phyloP scores from a whole-genome alignment of 106 monocot species.

The Phalaenopsis aphrodite region DNA sequence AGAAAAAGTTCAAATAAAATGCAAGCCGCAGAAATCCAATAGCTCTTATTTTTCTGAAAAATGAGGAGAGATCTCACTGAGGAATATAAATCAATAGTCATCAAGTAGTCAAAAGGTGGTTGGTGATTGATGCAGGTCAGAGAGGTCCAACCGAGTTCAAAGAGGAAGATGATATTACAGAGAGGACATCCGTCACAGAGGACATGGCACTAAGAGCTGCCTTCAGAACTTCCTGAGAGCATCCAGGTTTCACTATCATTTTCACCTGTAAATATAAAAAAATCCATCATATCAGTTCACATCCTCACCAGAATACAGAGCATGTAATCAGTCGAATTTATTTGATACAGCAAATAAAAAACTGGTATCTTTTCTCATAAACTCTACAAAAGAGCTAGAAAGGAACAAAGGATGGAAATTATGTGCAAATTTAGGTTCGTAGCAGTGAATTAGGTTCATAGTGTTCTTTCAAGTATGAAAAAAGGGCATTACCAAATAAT shows the following conservation, averaged over 20 bases:
- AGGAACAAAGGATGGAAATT: too few species aligned
- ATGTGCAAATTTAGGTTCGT: too few species aligned
- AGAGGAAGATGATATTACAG: constrained; percentile 23
- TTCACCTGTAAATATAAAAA: constrained; percentile 19
- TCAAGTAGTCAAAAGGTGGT: not conserved
- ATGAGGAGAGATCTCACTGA: too few species aligned
- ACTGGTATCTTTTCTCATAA: not conserved
- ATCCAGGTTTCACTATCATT: constrained; percentile 40
- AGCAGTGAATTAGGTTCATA: too few species aligned
- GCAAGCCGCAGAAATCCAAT: too few species aligned
- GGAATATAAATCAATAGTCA: too few species aligned
- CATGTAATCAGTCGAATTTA: not conserved
- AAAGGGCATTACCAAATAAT: too few species aligned
- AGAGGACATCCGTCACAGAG: constrained; percentile 33
- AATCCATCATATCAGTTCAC: too few species aligned
- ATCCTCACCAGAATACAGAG: not conserved
- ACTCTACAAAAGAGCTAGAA: not conserved
- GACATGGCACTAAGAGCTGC: constrained; percentile 43
- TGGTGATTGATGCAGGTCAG: not conserved
- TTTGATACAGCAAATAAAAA: too few species aligned
- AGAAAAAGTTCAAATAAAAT: too few species aligned
- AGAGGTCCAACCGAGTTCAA: not conserved
- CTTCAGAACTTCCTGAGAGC: constrained; percentile 47
- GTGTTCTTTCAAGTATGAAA: too few species aligned
- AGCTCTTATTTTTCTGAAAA: too few species aligned